A percentile compares a stretch with the other conserved stretches of the same genome.
Conservation (phyloP, 805 yeast species). For the Wickerhamomyces hampshirensis region DNA sequence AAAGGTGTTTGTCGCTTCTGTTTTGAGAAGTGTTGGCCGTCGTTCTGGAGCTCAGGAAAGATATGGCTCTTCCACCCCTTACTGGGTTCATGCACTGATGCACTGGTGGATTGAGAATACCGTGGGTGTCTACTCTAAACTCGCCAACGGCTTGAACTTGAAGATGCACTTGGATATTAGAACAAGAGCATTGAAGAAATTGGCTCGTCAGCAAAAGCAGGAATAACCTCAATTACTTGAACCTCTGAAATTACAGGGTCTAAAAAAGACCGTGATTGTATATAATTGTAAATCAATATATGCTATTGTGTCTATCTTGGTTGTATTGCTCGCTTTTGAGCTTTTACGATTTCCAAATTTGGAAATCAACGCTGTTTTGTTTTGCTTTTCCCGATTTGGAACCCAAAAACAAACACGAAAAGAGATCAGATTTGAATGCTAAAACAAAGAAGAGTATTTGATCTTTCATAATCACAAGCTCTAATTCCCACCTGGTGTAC, state of each 20-base stretch:
- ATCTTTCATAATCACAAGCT: too few species aligned
- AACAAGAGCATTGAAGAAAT: conserved; percentile 74
- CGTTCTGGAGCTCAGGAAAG: conserved; percentile 92
- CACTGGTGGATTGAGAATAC: conserved; percentile 73
- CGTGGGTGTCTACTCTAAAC: conserved; percentile 73
- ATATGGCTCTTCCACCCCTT: conserved; percentile 83
- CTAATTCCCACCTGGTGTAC: too few species aligned
- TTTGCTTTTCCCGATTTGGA: not conserved
- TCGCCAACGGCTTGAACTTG: conserved; percentile 66
- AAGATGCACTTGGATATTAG: conserved; percentile 79
- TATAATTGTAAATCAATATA: too few species aligned
- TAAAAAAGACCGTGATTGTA: too few species aligned
- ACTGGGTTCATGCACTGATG: conserved; percentile 89
- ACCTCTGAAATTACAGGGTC: too few species aligned
- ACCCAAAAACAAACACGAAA: not conserved
- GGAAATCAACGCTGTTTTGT: not conserved
- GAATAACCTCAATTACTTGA: too few species aligned
- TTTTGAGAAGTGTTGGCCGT: conserved; percentile 68
- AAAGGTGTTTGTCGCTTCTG: conserved; percentile 66
- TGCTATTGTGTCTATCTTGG: not conserved
- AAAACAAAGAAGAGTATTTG: too few species aligned
- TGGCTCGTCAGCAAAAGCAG: conserved; percentile 38
- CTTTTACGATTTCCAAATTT: not conserved
- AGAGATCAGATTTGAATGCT: too few species aligned
- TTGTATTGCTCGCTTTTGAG: not conserved